Percentiles rank a stretch among this genome's conserved stretches.
These are phyloP conservation scores for Cordyceps javanica DNA, from an alignment of 2,329 filamentous ascomycete species.

Conservation along the genomic window DNA sequence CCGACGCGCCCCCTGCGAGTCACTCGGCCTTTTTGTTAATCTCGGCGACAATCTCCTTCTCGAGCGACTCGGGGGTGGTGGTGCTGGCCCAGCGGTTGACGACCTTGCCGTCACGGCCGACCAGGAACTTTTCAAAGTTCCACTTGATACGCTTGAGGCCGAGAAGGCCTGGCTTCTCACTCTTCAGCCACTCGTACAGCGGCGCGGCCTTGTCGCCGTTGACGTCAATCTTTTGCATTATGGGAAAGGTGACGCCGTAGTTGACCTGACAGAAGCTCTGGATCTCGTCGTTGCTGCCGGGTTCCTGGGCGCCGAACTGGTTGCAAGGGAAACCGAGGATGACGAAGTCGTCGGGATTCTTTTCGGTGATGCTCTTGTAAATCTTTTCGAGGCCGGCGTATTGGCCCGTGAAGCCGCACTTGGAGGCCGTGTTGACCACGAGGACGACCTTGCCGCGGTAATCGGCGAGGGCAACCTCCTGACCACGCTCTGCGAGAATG, in stretches of 20 bases:
- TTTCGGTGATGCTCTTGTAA: conserved; percentile 68
- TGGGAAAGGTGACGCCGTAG: conserved; percentile 85
- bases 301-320: conserved; percentile 90
- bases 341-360: conserved; percentile 69
- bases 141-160: conserved; percentile 93
- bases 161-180: conserved; percentile 71
- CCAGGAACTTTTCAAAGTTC: conserved; percentile 99
- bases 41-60: conserved; percentile 69
- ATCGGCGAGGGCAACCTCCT: conserved; percentile 60
- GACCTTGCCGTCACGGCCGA: conserved; percentile 80
- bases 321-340: conserved; percentile 98
- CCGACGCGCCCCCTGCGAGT: background rate
- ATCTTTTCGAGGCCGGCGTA: conserved; percentile 86
- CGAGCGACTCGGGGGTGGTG: conserved; percentile 77
- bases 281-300: conserved; percentile 74
- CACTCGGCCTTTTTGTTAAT: conserved; percentile 45
- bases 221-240: conserved; percentile 88
- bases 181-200: conserved; percentile 71
- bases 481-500: conserved; percentile 46
- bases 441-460: conserved; percentile 92
- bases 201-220: conserved; percentile 80
- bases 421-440: conserved; percentile 95
- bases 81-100: conserved; percentile 81
- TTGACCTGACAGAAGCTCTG: conserved; percentile 85
- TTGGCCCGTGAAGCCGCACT: conserved; percentile 98